Base-by-base conservation (phyloP, 805 yeast species). In the Candida saitoana region DNA sequence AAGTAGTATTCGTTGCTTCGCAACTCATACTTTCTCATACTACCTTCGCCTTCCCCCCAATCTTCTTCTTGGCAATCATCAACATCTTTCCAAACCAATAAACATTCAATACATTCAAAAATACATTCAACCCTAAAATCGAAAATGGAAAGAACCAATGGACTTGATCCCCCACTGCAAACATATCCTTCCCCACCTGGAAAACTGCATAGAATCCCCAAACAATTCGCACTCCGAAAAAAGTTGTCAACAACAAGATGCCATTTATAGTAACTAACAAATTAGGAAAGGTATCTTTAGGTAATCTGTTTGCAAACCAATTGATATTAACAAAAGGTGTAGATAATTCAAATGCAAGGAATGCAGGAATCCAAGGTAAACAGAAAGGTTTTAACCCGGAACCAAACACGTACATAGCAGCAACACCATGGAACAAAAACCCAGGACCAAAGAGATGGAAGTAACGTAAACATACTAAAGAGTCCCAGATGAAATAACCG, bases 401-500 rank as follows among this genome's bases (percentile, higher is more conserved):
- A 2, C 65, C 54, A 57, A 90, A 87, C 31, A 87, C 96, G 53
- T 76, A 76, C 41, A 88, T 61, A 0, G 98, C 88, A 1, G 90
- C 89, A 32, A 78, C 51, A 0, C 95, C 98, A 58, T 93, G 99
- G 45, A 87, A 65, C 43, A 87, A 65, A 62, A 87, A 93, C 34
- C 90, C 88, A 12, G 77, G 40, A 0, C 99, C 98, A 62, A 87
- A 93, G 48, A 86, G 59, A 39, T 73, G 65, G 59, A 68, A 79
- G 65, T 85, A 73, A 39, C 63, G 63, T 6, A 80, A 5, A 57
- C 97, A 90, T 42, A 89, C 82, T 44, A 66, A 62, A 29, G 84
- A 47, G 62, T 93, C 99, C 99, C 99, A 93, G 17, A 87, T 50
- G 59, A 93, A 93, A 66, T 93, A 93, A 2, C 98, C 99, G 7